A percentile compares a stretch with the other conserved stretches of the same genome.
These are phyloP conservation scores for Barnettozyma wickerhamii DNA, from an alignment of 805 yeast genomes.

Conservation along the genomic window DNA sequence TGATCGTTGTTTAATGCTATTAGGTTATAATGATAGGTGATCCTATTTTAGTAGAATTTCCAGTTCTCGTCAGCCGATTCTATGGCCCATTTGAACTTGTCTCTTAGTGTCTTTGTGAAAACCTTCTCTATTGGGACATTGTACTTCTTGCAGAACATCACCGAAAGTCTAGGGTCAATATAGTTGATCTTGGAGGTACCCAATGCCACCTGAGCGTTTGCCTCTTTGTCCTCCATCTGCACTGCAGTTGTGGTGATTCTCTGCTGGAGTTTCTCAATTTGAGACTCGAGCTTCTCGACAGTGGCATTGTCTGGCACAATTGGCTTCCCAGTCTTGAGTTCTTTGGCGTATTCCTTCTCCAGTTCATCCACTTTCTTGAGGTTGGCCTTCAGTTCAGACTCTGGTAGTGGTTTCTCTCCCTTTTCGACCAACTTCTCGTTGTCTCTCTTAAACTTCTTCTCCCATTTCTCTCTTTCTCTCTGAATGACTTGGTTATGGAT, in stretches of 20 bases:
- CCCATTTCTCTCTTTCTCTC: slow-evolving; percentile 59
- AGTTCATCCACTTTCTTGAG: slow-evolving; percentile 50
- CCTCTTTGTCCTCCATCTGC: slow-evolving; percentile 88
- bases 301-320: slow-evolving; percentile 47
- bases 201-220: slow-evolving; percentile 87
- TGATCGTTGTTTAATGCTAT: too few relatives aligned
- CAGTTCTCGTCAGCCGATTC: slow-evolving; percentile 86
- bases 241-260: slow-evolving; percentile 64
- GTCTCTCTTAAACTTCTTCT: slow-evolving; percentile 67
- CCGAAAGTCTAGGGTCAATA: slow-evolving; percentile 91
- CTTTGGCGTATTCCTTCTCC: slow-evolving; percentile 48
- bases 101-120: slow-evolving; percentile 86
- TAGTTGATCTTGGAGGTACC: slow-evolving; percentile 93
- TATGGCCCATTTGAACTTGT: slow-evolving; percentile 94
- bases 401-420: slow-evolving; percentile 46
- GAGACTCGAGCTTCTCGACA: slow-evolving; percentile 62
- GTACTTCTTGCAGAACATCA: slow-evolving; percentile 80
- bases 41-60: slow-evolving; percentile 55
- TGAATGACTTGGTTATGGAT: slow-evolving; percentile 59
- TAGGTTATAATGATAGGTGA: too few relatives aligned
- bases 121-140: slow-evolving; percentile 89
- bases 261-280: slow-evolving; percentile 66
- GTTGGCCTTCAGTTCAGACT: slow-evolving; percentile 55
- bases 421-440: slow-evolving; percentile 68
- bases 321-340: slow-evolving; percentile 54